Base-by-base conservation (phyloP, 306 rosid species). In the Rosa lucieae region DNA sequence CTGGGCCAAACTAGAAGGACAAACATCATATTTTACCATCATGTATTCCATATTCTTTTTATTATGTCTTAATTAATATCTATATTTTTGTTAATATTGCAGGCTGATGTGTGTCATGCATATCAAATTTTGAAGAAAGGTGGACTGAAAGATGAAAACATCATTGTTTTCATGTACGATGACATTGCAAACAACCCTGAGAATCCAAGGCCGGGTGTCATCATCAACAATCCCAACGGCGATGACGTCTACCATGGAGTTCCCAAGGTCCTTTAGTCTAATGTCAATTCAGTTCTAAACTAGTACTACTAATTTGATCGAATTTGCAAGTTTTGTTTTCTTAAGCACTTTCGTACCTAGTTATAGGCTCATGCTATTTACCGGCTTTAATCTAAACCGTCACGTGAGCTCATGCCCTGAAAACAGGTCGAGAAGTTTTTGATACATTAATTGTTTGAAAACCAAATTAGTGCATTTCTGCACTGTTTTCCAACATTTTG, bases 81-180 rank as follows among this genome's bases (percentile, higher is more conserved):
- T 43, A 56, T 17, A 58, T 43, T 35, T 3, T 5, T 18, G 23
- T 39, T 5, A 10, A 5, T 23, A 14, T 20, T 69, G 40, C 49
- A 85, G 82, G 91, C 89, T 0, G 84, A 88, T 63, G 77, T 88
- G 5, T 88, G 86, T 39, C 91, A 88, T 70, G 89, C 91, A 42
- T 88, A 85, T 65, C 91, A 85, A 75, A 69, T 88, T 21, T n/a
- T 88, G 62, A 83, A n/a, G 59, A 88, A 77, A 40, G 89, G 86
- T 2, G 89, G 91, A 2, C 12, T 88, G 6, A 44, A 61, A 0
- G 87, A 88, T 17, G 91, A 85, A 3, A 85, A 88, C 83, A 85
- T 85, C 5, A 37, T 88, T 4, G 91, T 88, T 29, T 88, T 88
- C 82, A 85, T 85, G 90, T 84, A 87, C 15, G 88, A 87, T 20